Conservation (phyloP, 495 filamentous ascomycete species). For the Sordaria brevicollis region DNA sequence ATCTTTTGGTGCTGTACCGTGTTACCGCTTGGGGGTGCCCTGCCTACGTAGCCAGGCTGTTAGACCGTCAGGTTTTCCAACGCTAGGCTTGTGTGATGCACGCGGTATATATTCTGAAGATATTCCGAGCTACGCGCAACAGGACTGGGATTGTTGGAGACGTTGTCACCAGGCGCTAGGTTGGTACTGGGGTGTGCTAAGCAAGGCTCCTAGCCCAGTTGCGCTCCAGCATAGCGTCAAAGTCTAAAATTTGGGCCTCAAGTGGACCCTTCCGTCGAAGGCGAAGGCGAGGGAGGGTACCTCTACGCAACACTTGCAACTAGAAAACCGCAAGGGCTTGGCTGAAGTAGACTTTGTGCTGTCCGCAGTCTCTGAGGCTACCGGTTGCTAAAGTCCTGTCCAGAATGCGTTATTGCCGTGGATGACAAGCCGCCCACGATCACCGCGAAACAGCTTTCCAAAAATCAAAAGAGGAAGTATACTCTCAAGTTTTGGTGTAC, state of each 20-base stretch:
- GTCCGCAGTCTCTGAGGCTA: background rate
- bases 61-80: background rate
- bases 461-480: background rate
- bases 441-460: background rate
- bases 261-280: background rate
- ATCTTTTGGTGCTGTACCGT: background rate
- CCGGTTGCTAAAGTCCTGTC: background rate
- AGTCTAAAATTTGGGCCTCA: background rate
- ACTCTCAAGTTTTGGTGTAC: too few species aligned
- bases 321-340: background rate
- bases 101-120: background rate
- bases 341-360: background rate
- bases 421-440: background rate
- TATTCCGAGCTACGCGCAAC: background rate
- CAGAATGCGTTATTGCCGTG: background rate
- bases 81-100: background rate
- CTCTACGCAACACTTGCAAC: background rate
- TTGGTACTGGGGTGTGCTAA: background rate
- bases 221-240: background rate
- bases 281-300: too few species aligned
- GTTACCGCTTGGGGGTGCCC: background rate
- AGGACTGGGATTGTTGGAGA: background rate
- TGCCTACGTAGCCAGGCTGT: background rate
- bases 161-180: background rate
- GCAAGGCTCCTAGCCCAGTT: background rate